Evolutionary conservation across 805 yeast species (phyloP).

Genomic region (Maudiozyma serrabonitensis): DNA sequence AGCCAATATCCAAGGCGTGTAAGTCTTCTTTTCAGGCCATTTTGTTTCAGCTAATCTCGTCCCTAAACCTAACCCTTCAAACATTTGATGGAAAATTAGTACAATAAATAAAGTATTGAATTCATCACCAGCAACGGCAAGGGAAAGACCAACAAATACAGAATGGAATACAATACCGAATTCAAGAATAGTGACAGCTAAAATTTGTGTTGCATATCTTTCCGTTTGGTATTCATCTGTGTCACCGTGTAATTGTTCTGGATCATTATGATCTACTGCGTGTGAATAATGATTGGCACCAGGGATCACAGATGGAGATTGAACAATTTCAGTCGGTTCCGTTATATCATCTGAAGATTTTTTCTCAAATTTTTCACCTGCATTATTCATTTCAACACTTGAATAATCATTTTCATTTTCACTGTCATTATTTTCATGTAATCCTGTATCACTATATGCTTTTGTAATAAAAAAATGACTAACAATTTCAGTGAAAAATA

Average conservation of each 20-base stretch:
- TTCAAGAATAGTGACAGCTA: conserved; percentile 50
- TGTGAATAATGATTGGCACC: conserved; percentile 10
- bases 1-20: conserved; percentile 38
- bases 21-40: conserved; percentile 38
- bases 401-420: background rate
- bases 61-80: conserved; percentile 74
- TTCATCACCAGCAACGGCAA: conserved; percentile 57
- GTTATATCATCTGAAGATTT: background rate
- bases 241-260: conserved; percentile 5
- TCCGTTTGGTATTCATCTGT: conserved; percentile 24
- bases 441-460: conserved; percentile 12
- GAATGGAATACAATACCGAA: conserved; percentile 71
- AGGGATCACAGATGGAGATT: background rate
- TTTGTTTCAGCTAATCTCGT: conserved; percentile 52
- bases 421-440: background rate
- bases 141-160: conserved; percentile 59
- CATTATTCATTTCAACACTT: background rate
- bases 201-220: conserved; percentile 45
- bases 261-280: conserved; percentile 9
- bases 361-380: background rate
- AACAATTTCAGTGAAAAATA: conserved; percentile 42
- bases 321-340: background rate
- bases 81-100: conserved; percentile 62
- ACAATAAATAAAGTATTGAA: conserved; percentile 57
- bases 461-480: conserved; percentile 36